These are phyloP conservation scores for Nephelium lappaceum DNA, from an alignment of 345 rosid genomes.

Conservation along the genomic window DNA sequence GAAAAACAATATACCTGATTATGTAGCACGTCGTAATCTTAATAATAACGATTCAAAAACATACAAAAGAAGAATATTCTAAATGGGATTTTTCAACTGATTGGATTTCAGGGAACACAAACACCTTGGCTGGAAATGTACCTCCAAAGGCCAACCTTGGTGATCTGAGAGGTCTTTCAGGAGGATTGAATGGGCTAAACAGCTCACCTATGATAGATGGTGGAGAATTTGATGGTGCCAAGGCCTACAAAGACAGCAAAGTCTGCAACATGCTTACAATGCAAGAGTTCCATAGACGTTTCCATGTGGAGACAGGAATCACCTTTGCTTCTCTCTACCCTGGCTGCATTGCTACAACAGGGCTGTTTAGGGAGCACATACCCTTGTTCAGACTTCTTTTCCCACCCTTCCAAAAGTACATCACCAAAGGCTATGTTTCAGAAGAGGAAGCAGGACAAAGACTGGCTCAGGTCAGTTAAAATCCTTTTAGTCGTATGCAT, in stretches of 20 bases:
- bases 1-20: neutral
- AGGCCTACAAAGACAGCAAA: slow-evolving; percentile 73
- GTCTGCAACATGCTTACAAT: slow-evolving; percentile 70
- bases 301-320: slow-evolving; percentile 57
- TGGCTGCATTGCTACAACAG: slow-evolving; percentile 69
- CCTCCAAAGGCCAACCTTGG: slow-evolving; percentile 70
- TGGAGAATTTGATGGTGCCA: slow-evolving; percentile 62
- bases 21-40: neutral
- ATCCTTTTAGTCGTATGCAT: neutral
- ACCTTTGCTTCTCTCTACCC: slow-evolving; percentile 67
- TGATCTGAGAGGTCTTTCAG: slow-evolving; percentile 60
- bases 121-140: slow-evolving; percentile 67
- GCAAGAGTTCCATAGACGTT: slow-evolving; percentile 65
- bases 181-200: slow-evolving; percentile 56
- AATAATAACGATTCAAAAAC: neutral
- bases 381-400: slow-evolving; percentile 62
- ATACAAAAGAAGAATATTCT: neutral
- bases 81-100: neutral
- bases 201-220: slow-evolving; percentile 63
- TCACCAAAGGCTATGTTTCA: slow-evolving; percentile 61
- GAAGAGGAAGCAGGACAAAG: slow-evolving; percentile 62
- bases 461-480: slow-evolving; percentile 53
- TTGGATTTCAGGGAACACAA: slow-evolving; percentile 48
- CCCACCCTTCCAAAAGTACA: slow-evolving; percentile 73
- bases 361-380: slow-evolving; percentile 73